Percentiles rank a stretch among this genome's conserved stretches.
These are phyloP conservation scores for Juncus effusus DNA, from an alignment of 176 grass and related monocot species.

Conservation along the genomic window DNA sequence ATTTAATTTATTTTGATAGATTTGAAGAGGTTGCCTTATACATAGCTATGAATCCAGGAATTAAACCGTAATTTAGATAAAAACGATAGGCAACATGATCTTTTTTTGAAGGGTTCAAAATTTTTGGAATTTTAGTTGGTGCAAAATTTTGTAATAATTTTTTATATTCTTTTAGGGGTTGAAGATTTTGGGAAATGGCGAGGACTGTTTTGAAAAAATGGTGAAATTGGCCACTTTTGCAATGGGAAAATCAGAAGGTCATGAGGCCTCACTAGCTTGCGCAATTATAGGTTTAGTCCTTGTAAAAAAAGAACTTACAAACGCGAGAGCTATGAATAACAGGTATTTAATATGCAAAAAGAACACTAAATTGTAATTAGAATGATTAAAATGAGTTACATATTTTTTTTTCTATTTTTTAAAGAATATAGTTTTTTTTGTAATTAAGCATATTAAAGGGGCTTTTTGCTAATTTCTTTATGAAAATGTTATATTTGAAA, in stretches of 20 bases:
- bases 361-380: slow-evolving; percentile 4
- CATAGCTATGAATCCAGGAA: slow-evolving; percentile 96
- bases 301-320: slow-evolving; percentile 54
- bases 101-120: slow-evolving; percentile 73
- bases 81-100: slow-evolving; percentile 64
- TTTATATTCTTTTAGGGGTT: slow-evolving; percentile 61
- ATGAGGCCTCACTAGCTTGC: slow-evolving; percentile 46
- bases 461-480: no score
- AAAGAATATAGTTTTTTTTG: background rate
- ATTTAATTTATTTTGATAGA: background rate
- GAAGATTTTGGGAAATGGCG: slow-evolving; percentile 64
- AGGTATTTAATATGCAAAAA: slow-evolving; percentile 33
- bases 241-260: slow-evolving; percentile 46
- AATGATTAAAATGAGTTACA: background rate
- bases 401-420: slow-evolving; percentile 1
- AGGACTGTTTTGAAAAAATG: slow-evolving; percentile 52
- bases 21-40: slow-evolving; percentile 69
- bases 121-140: background rate
- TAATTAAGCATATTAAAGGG: background rate
- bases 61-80: slow-evolving; percentile 78
- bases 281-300: slow-evolving; percentile 59
- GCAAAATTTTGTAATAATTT: slow-evolving; percentile 27
- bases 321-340: slow-evolving; percentile 61
- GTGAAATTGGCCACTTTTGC: slow-evolving; percentile 47
- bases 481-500: no score